A percentile compares a stretch with the other conserved stretches of the same genome.
phyloP scores from a whole-genome alignment of 164 flowering plant species.

The Liriodendron chinense region DNA sequence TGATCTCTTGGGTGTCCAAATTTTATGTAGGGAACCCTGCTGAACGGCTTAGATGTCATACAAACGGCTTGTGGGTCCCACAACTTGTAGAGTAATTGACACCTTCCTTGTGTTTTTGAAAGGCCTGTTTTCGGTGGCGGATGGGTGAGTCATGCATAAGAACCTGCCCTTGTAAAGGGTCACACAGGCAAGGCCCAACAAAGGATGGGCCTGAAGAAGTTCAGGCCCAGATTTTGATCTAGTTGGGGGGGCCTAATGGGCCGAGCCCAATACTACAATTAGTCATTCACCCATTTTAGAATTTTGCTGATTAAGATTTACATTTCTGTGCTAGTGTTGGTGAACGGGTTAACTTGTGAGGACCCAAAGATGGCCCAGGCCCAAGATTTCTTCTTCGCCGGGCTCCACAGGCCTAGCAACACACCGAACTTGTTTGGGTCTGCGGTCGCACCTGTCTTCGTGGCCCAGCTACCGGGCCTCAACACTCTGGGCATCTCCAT shows the following conservation, averaged over 20 bases:
- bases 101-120: no score
- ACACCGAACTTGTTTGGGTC: background rate
- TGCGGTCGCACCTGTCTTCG: background rate
- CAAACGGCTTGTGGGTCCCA: no score
- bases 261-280: background rate
- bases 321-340: background rate
- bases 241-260: background rate
- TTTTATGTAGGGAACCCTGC: no score
- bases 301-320: background rate
- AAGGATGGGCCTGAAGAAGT: no score
- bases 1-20: no score
- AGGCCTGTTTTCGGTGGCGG: no score
- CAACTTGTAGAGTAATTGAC: no score
- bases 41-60: no score
- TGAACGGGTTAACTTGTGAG: conserved; percentile 11
- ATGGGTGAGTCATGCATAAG: no score
- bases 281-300: background rate
- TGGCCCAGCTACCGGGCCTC: conserved; percentile 6
- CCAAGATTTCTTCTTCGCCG: conserved; percentile 11
- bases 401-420: conserved; percentile 3
- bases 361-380: conserved; percentile 13
- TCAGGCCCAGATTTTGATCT: background rate
- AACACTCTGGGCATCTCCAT: conserved; percentile 4
- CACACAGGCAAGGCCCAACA: no score
- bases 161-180: no score